Percentiles rank a stretch among this genome's conserved stretches.
These are phyloP conservation scores for Diaporthe ilicicola DNA, from an alignment of 2,329 filamentous ascomycete genomes.

Conservation along the genomic window DNA sequence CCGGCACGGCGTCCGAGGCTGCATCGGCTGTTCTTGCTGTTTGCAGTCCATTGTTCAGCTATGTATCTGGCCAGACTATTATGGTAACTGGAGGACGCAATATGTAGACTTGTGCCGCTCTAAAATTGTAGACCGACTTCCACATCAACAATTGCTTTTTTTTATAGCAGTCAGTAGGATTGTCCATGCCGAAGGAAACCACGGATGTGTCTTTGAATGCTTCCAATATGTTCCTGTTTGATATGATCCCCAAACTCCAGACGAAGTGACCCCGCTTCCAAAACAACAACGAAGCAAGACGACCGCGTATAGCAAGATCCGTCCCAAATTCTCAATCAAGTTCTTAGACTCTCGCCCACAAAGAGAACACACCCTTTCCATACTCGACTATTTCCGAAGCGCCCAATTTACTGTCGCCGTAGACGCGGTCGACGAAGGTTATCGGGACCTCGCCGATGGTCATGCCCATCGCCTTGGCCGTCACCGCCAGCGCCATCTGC, in stretches of 20 bases:
- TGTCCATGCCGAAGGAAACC: neutral
- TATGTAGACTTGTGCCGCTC: constrained; percentile 51
- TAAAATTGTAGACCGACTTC: neutral
- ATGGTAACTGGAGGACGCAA: constrained; percentile 82
- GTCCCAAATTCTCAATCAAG: neutral
- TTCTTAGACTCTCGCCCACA: constrained; percentile 79
- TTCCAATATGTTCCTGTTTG: constrained; percentile 22
- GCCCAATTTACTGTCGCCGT: constrained; percentile 65
- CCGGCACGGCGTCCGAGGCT: constrained; percentile 82
- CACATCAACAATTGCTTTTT: neutral
- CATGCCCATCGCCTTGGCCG: constrained; percentile 95
- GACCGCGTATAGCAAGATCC: neutral
- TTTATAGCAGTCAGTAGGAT: neutral
- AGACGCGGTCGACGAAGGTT: constrained; percentile 92
- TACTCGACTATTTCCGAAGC: constrained; percentile 53
- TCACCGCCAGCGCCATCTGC: constrained; percentile 99
- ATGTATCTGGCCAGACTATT: constrained; percentile 88
- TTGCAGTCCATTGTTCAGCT: constrained; percentile 82
- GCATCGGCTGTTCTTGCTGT: constrained; percentile 80
- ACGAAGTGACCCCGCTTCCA: constrained; percentile 38
- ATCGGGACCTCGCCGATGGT: constrained; percentile 96
- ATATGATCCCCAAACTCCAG: constrained; percentile 29
- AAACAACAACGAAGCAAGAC: constrained; percentile 27
- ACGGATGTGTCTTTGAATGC: neutral
- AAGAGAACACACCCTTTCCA: constrained; percentile 72